Conservation (phyloP, 306 rosid genomes). For the Prinsepia uniflora region DNA sequence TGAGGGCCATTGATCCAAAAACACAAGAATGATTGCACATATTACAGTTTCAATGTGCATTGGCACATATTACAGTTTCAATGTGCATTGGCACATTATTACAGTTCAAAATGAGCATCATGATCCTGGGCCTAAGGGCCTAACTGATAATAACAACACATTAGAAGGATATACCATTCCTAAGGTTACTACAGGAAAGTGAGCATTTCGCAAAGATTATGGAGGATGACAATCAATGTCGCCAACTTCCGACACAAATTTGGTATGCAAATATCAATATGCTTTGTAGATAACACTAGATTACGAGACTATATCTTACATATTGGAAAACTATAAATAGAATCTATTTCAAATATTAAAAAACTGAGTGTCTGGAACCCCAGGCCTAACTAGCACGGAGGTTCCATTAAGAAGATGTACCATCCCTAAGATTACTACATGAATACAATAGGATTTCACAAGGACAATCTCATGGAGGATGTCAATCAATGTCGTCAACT, state of each 20-base stretch:
- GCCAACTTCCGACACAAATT: conserved; percentile 93
- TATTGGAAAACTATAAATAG: background rate
- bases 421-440: conserved; percentile 4
- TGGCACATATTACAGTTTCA: background rate
- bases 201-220: background rate
- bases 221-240: conserved; percentile 22
- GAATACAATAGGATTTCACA: conserved; percentile 10
- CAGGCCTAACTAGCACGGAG: background rate
- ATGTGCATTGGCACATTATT: no score
- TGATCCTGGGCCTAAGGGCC: background rate
- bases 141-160: background rate
- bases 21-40: no score
- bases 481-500: conserved; percentile 17
- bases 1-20: no score
- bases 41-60: no score
- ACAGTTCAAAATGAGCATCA: background rate
- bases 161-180: conserved; percentile 6
- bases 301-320: background rate
- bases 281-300: conserved; percentile 35
- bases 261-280: conserved; percentile 32
- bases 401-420: background rate
- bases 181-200: conserved; percentile 11
- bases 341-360: background rate
- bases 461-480: conserved; percentile 8
- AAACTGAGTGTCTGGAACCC: background rate